phyloP scores from a whole-genome alignment of 768 basidiomycete genomes.

The Kondoa malvinella region DNA sequence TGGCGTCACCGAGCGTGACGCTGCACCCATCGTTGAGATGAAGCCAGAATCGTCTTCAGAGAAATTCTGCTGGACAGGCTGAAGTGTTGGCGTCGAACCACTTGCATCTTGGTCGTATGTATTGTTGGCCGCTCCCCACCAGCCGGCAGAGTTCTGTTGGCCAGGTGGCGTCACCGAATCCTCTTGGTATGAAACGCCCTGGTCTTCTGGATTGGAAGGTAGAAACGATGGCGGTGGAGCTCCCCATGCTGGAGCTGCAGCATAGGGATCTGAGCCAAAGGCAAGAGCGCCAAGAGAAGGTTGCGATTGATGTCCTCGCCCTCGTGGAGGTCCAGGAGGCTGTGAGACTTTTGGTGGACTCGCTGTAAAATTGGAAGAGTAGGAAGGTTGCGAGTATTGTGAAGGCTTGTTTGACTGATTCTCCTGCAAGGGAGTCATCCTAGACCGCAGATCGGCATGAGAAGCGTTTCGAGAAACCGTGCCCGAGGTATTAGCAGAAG shows the following conservation, averaged over 20 bases:
- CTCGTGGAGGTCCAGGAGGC: background rate
- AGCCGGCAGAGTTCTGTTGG: slow-evolving; percentile 12
- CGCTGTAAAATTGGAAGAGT: background rate
- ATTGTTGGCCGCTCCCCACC: slow-evolving; percentile 12
- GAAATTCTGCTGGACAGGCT: slow-evolving; percentile 44
- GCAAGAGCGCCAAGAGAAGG: slow-evolving; percentile 4
- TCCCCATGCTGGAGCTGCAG: slow-evolving; percentile 1
- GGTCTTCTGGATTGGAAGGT: background rate
- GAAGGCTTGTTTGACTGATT: background rate
- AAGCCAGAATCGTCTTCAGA: slow-evolving; percentile 47
- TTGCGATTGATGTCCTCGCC: background rate
- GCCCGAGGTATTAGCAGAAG: slow-evolving; percentile 39
- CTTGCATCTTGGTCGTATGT: background rate
- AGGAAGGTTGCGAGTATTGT: background rate
- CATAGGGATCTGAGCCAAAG: slow-evolving; percentile 18
- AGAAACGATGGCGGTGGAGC: background rate
- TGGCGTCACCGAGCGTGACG: background rate
- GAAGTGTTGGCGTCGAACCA: slow-evolving; percentile 7
- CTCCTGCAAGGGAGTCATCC: slow-evolving; percentile 8
- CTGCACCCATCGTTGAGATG: slow-evolving; percentile 60
- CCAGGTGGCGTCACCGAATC: background rate
- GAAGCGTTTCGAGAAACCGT: slow-evolving; percentile 16
- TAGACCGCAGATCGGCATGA: slow-evolving; percentile 5
- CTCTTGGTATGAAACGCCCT: background rate
- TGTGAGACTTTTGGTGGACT: background rate